phyloP scores from a whole-genome alignment of 2,329 filamentous ascomycete species.

The Pestalotiopsis sp. region DNA sequence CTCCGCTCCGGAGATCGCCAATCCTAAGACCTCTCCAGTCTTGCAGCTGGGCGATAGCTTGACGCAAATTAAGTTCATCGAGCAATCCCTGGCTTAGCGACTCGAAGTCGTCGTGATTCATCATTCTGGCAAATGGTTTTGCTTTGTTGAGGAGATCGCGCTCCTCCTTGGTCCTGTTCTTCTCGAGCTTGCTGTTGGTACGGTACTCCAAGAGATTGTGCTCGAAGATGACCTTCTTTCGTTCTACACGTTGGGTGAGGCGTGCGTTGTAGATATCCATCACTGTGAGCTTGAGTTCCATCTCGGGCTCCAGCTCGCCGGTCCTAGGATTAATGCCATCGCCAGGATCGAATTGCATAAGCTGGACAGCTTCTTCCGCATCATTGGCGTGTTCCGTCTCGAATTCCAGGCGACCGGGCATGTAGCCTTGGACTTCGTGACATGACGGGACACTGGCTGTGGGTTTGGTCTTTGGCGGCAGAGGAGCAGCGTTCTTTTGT shows the following conservation, averaged over 20 bases:
- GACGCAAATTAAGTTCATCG: slow-evolving; percentile 87
- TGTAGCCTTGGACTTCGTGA: slow-evolving; percentile 97
- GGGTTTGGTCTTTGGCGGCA: slow-evolving; percentile 91
- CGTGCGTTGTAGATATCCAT: slow-evolving; percentile 98
- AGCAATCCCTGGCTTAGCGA: slow-evolving; percentile 82
- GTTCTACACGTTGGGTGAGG: slow-evolving; percentile 85
- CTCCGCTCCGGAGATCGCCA: slow-evolving; percentile 80
- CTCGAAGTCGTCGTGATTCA: slow-evolving; percentile 92
- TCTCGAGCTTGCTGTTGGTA: slow-evolving; percentile 86
- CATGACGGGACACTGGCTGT: slow-evolving; percentile 94
- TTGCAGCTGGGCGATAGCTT: slow-evolving; percentile 87
- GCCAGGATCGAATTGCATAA: slow-evolving; percentile 97
- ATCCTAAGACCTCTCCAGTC: slow-evolving; percentile 90
- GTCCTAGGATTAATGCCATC: slow-evolving; percentile 85
- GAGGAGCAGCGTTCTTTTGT: slow-evolving; percentile 79
- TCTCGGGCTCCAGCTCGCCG: slow-evolving; percentile 88
- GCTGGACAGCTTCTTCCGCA: slow-evolving; percentile 95
- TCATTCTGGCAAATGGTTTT: slow-evolving; percentile 95
- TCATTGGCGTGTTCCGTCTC: slow-evolving; percentile 98
- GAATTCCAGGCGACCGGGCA: slow-evolving; percentile 96
- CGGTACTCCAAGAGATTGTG: slow-evolving; percentile 92
- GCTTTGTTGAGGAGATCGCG: slow-evolving; percentile 88
- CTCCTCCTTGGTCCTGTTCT: slow-evolving; percentile 96
- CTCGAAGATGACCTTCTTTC: slow-evolving; percentile 96
- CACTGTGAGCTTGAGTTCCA: slow-evolving; percentile 95